phyloP scores from a whole-genome alignment of 495 filamentous ascomycete species.

The Podospora australis region DNA sequence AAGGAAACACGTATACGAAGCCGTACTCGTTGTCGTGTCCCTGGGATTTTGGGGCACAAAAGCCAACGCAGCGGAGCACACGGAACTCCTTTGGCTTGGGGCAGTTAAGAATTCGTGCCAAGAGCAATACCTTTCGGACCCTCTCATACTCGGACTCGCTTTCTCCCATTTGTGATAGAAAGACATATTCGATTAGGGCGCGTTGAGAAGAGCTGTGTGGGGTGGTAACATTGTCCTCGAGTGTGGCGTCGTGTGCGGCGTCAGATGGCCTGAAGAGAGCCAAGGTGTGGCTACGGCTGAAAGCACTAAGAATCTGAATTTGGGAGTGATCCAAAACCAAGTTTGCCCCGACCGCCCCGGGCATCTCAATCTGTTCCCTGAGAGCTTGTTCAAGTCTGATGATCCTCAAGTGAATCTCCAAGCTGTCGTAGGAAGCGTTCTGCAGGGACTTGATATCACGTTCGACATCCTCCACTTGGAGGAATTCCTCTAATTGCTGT shows the following conservation, averaged over 20 bases:
- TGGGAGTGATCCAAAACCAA: background rate
- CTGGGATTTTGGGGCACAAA: background rate
- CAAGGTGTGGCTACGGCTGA: slow-evolving; percentile 1
- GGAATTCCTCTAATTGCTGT: too few relatives aligned
- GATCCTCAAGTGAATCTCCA: background rate
- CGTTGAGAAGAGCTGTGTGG: background rate
- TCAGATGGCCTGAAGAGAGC: background rate
- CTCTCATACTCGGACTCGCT: background rate
- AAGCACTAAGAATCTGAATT: background rate
- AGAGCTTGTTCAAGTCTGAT: background rate
- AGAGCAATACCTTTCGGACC: background rate
- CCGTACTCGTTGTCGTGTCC: background rate
- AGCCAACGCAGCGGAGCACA: background rate
- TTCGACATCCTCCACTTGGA: background rate
- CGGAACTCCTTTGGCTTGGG: background rate
- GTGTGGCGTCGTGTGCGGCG: background rate
- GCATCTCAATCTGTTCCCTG: background rate
- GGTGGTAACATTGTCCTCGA: too few relatives aligned
- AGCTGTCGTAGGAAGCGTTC: background rate
- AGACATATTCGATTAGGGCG: slow-evolving; percentile 1
- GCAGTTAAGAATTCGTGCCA: background rate
- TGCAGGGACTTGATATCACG: background rate
- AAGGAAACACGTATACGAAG: background rate
- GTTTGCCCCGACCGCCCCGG: background rate
- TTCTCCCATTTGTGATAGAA: background rate